Evolutionary conservation across 257 asterid genomes (phyloP).

Genomic region (Solanum piurae): DNA sequence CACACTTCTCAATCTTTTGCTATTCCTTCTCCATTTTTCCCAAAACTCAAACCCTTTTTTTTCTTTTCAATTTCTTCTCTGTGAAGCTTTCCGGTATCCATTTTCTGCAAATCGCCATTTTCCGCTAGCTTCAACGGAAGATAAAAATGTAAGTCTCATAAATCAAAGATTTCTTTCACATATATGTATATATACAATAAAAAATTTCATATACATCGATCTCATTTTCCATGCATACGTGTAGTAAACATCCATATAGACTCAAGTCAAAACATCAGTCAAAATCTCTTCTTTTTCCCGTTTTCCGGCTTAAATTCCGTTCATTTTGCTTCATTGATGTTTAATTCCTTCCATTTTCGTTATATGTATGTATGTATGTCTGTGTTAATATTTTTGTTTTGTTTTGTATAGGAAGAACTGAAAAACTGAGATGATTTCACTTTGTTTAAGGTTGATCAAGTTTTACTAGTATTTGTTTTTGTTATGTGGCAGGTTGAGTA

Average conservation of each 20-base stretch:
- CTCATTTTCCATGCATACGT: not conserved
- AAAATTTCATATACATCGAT: not conserved
- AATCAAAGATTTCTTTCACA: not conserved
- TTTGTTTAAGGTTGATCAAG: not conserved
- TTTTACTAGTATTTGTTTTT: not conserved
- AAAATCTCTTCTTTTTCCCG: not conserved
- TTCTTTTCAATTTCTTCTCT: not conserved
- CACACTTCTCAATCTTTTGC: not conserved
- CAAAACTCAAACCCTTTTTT: not conserved
- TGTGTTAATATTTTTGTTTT: not conserved
- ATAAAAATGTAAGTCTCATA: not conserved
- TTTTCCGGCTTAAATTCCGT: not conserved
- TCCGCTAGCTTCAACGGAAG: not conserved
- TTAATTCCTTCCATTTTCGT: not conserved
- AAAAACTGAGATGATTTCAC: not conserved
- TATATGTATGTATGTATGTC: not conserved
- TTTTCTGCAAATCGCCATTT: not conserved
- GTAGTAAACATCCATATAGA: not conserved
- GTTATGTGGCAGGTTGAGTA: conserved; percentile 7
- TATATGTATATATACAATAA: not conserved
- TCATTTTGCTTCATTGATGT: not conserved
- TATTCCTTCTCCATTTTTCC: not conserved
- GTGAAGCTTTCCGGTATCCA: not conserved
- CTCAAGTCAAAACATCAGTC: not conserved
- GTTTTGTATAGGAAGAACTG: not conserved